Conservation (phyloP, 2,329 filamentous ascomycete genomes). For the Diplodia sapinea region DNA sequence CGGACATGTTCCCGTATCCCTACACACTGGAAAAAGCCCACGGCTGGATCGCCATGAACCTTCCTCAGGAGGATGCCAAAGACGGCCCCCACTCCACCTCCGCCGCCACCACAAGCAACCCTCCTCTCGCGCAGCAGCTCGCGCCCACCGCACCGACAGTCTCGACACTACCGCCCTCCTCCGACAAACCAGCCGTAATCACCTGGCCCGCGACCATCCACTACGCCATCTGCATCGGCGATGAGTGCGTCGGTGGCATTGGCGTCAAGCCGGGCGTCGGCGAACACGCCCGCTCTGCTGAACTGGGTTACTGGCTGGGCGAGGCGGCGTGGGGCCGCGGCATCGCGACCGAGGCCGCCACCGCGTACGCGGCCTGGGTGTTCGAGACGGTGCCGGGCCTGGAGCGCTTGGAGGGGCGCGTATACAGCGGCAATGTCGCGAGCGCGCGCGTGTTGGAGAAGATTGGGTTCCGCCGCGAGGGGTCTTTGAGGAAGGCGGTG, state of each 20-base stretch:
- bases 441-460: conserved; percentile 48
- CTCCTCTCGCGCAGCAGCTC: conserved; percentile 29
- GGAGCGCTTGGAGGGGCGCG: conserved; percentile 40
- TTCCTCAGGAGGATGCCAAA: conserved; percentile 23
- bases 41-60: conserved; percentile 46
- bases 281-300: conserved; percentile 45
- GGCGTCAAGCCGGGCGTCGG: conserved; percentile 47
- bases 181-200: neutral
- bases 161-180: neutral
- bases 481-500: conserved; percentile 42
- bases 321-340: conserved; percentile 46
- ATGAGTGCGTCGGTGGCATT: conserved; percentile 45
- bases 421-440: conserved; percentile 43
- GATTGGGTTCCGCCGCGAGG: conserved; percentile 48
- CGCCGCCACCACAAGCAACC: no score
- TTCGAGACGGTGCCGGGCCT: conserved; percentile 40
- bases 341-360: conserved; percentile 43
- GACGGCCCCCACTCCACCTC: neutral
- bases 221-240: conserved; percentile 32
- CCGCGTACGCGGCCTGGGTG: conserved; percentile 44
- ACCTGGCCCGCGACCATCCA: conserved; percentile 15
- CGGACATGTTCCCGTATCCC: conserved; percentile 47
- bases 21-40: conserved; percentile 45
- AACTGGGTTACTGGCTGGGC: conserved; percentile 53
- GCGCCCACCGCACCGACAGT: conserved; percentile 36